Conservation (phyloP, 805 yeast species). For the Candida maris region DNA sequence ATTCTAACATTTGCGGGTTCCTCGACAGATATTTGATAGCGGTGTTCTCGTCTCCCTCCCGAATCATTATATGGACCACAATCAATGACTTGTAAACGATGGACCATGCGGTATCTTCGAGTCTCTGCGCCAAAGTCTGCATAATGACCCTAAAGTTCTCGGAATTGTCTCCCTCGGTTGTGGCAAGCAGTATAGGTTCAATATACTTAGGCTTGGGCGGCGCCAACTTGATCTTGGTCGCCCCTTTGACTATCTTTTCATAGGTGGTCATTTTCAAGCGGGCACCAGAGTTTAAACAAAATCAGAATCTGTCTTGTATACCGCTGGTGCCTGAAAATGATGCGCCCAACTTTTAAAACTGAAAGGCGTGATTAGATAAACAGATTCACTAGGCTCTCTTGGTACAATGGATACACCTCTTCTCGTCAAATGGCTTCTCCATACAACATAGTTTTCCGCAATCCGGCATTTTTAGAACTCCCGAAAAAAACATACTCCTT, state of each 20-base stretch:
- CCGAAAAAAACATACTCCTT: too few species aligned
- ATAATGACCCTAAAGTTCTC: slow-evolving; percentile 68
- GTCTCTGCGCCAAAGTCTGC: slow-evolving; percentile 55
- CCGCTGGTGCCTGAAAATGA: too few species aligned
- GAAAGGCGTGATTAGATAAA: too few species aligned
- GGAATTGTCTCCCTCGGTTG: slow-evolving; percentile 44
- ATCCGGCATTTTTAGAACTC: too few species aligned
- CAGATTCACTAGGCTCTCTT: too few species aligned
- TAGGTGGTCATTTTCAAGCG: slow-evolving; percentile 24
- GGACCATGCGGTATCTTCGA: slow-evolving; percentile 86
- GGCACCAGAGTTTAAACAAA: neutral
- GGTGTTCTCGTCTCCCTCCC: slow-evolving; percentile 85
- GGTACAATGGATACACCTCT: too few species aligned
- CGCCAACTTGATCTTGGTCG: slow-evolving; percentile 75
- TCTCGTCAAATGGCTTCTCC: too few species aligned
- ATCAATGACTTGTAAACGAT: slow-evolving; percentile 81
- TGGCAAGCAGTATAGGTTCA: slow-evolving; percentile 82
- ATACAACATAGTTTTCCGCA: too few species aligned
- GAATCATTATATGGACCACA: slow-evolving; percentile 83
- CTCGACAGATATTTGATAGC: slow-evolving; percentile 64
- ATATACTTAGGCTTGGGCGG: slow-evolving; percentile 97
- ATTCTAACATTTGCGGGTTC: slow-evolving; percentile 59
- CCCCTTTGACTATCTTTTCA: slow-evolving; percentile 40
- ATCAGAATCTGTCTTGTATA: too few species aligned
- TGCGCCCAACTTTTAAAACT: too few species aligned